Conservation (phyloP, 192 early-diverging fungal genomes). For the Chytriomyces sp. region DNA sequence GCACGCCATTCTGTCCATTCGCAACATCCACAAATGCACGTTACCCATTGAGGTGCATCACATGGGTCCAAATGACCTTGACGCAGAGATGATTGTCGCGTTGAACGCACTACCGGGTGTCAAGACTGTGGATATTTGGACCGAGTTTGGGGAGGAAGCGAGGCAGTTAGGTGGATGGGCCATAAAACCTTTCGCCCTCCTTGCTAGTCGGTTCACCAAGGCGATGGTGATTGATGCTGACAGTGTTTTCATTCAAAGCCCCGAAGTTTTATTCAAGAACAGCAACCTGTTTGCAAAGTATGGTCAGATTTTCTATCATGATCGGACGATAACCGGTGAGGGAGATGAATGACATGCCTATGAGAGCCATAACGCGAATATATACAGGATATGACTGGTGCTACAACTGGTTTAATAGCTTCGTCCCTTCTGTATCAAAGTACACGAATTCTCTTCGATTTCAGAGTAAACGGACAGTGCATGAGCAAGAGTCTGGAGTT, state of each 20-base stretch:
- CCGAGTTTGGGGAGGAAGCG: slow-evolving; percentile 31
- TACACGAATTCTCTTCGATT: slow-evolving; percentile 47
- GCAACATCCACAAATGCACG: slow-evolving; percentile 37
- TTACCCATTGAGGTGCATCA: slow-evolving; percentile 64
- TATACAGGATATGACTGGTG: slow-evolving; percentile 48
- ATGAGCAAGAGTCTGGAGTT: slow-evolving; percentile 70
- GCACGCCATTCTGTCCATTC: slow-evolving; percentile 15
- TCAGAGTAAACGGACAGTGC: slow-evolving; percentile 45
- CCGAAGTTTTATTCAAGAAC: slow-evolving; percentile 50
- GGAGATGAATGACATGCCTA: slow-evolving; percentile 66
- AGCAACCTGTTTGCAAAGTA: slow-evolving; percentile 44
- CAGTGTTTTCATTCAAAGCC: slow-evolving; percentile 64
- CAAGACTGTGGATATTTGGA: slow-evolving; percentile 29
- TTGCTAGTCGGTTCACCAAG: slow-evolving; percentile 61
- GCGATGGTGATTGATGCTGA: slow-evolving; percentile 74
- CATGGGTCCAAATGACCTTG: slow-evolving; percentile 41
- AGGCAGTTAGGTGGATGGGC: slow-evolving; percentile 6
- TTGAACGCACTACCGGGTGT: slow-evolving; percentile 32
- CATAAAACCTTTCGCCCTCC: slow-evolving; percentile 66
- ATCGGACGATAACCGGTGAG: slow-evolving; percentile 51
- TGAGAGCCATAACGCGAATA: slow-evolving; percentile 61
- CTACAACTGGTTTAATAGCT: slow-evolving; percentile 58
- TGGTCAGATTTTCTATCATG: slow-evolving; percentile 60
- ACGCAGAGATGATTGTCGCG: neutral
- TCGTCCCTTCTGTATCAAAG: slow-evolving; percentile 50